Evolutionary conservation across 2,329 filamentous ascomycete genomes (phyloP).

Genomic region (Thielaviopsis euricoi): DNA sequence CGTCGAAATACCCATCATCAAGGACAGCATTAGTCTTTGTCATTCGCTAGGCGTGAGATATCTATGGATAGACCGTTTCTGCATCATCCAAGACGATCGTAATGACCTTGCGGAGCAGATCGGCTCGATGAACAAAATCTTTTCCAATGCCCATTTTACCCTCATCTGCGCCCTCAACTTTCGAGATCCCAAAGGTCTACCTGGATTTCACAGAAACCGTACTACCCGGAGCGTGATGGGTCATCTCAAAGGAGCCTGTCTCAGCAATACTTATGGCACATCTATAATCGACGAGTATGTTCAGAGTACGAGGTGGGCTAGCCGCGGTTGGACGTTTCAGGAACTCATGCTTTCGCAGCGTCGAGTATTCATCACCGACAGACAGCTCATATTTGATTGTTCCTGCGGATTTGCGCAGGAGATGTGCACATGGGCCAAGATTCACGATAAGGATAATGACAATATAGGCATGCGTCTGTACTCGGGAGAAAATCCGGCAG

Average conservation of each 20-base stretch:
- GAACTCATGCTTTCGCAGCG: neutral
- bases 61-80: conserved; percentile 30
- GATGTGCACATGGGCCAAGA: conserved; percentile 1
- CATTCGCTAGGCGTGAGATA: conserved; percentile 25
- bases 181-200: neutral
- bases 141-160: conserved; percentile 26
- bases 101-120: conserved; percentile 22
- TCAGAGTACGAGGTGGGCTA: conserved; percentile 23
- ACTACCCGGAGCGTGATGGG: neutral
- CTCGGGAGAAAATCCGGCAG: neutral
- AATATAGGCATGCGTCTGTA: neutral
- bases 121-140: conserved; percentile 27
- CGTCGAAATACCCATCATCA: conserved; percentile 14
- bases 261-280: neutral
- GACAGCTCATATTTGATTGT: conserved; percentile 1
- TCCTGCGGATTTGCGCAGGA: conserved; percentile 5
- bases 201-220: neutral
- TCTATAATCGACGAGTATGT: neutral
- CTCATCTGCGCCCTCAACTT: conserved; percentile 18
- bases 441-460: neutral
- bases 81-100: conserved; percentile 27
- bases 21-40: conserved; percentile 26
- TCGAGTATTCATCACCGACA: neutral
- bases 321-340: conserved; percentile 7
- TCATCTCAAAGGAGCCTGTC: neutral